Conservation (phyloP, 441 rosid genomes). For the Monsonia emarginata region DNA sequence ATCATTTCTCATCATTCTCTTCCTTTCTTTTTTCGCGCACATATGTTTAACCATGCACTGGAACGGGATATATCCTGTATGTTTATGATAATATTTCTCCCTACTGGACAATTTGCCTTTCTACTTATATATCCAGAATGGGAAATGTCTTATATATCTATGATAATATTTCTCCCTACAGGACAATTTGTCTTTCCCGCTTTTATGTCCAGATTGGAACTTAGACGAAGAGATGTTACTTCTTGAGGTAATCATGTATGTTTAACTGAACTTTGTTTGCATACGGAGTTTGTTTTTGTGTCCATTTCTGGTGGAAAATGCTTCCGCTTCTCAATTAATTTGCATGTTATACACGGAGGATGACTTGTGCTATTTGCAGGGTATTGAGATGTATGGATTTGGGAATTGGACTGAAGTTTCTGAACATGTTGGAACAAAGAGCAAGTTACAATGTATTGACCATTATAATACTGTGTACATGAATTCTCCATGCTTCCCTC, state of each 20-base stretch:
- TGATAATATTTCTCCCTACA: slow-evolving; percentile 18
- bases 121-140: slow-evolving; percentile 77
- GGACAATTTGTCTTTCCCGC: slow-evolving; percentile 90
- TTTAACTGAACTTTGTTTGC: slow-evolving; percentile 1
- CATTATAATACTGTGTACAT: slow-evolving; percentile 68
- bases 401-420: slow-evolving; percentile 94
- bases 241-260: slow-evolving; percentile 55
- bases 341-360: slow-evolving; percentile 16
- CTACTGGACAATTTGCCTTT: slow-evolving; percentile 83
- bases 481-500: slow-evolving; percentile 76
- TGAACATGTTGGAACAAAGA: slow-evolving; percentile 79
- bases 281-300: not conserved
- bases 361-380: slow-evolving; percentile 40
- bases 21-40: not conserved
- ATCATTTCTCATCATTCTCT: too few species aligned
- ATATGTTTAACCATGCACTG: not conserved
- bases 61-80: not conserved
- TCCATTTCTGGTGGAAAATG: slow-evolving; percentile 4
- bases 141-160: slow-evolving; percentile 13
- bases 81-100: not conserved
- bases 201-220: slow-evolving; percentile 84
- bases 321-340: slow-evolving; percentile 13
- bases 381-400: slow-evolving; percentile 85
- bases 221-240: slow-evolving; percentile 89
- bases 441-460: slow-evolving; percentile 55